Evolutionary conservation across 2,329 filamentous ascomycete genomes (phyloP), one percentile per base, ranked within the genome.

Genomic region (Coniochaeta pulveracea): DNA sequence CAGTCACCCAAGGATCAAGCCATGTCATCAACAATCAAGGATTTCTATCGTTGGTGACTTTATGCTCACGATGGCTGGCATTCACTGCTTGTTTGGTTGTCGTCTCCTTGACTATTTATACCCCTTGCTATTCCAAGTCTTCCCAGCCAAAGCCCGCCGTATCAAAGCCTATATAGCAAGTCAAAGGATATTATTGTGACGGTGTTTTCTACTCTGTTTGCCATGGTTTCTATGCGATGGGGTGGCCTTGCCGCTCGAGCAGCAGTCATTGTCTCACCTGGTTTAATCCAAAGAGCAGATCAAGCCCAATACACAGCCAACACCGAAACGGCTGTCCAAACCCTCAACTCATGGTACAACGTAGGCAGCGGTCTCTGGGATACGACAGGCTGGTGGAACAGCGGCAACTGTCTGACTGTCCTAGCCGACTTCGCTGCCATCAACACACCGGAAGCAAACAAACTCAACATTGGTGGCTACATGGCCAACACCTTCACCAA

Each of bases 371-470:
- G 80, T 4, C 57, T 81, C 10, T 85, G 76, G 75, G 55, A 72
- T 35, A 66, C 67, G 0, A 64, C 68, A 6, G 66, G 67, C n/a
- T 85, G 80, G 80, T 85, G 80, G 80, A 82, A 84, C 47, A 68
- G 69, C 34, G 80, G 71, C 27, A 85, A 83, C 47, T 65, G 66
- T 37, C 57, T 85, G 38, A 80, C 76, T 0, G 66, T 64, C 3
- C 52, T 84, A 12, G 69, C 65, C 33, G 72, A 83, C 47, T 69
- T 66, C 47, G 54, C 60, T 4, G 35, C 39, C 9, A 39, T 61
- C 7, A 51, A 56, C 26, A 43, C 48, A 1, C 38, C 44, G 6
- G 47, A 51, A 18, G 56, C 56, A 22, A 55, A 56, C 33, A 31
- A 47, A 27, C 44, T 65, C 32, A 55, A 57, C 38, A 45, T 69